These are phyloP conservation scores for Haematococcus lacustris DNA, from an alignment of 139 green algal species.

Conservation along the genomic window DNA sequence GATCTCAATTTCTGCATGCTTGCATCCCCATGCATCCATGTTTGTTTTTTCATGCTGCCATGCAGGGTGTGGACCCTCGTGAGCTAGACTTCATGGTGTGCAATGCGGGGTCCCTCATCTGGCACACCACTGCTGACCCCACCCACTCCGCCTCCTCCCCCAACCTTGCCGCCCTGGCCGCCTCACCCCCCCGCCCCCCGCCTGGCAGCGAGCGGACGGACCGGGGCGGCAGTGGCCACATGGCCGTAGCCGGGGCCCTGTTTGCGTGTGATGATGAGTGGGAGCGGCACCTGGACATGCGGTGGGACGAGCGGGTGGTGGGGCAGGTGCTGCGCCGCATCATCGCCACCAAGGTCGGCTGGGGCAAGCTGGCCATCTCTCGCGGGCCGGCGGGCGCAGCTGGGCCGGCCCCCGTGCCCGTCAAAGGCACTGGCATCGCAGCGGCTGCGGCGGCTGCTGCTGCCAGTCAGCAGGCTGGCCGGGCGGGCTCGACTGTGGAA, in stretches of 20 bases:
- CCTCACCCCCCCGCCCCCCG: background rate
- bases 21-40: no score
- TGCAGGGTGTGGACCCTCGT: constrained; percentile 11
- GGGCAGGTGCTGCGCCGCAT: constrained; percentile 26
- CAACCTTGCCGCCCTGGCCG: background rate
- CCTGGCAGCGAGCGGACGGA: background rate
- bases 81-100: constrained; percentile 49
- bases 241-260: background rate
- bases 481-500: no score
- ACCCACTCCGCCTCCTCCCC: background rate
- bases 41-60: no score
- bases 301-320: constrained; percentile 40
- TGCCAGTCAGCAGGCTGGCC: no score
- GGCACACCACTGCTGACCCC: constrained; percentile 8
- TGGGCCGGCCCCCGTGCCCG: background rate
- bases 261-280: constrained; percentile 42
- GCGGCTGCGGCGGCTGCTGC: background rate
- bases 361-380: constrained; percentile 19
- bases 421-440: background rate
- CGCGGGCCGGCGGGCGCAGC: background rate
- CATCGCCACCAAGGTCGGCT: constrained; percentile 18
- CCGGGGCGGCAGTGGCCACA: background rate
- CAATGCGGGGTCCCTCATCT: constrained; percentile 37
- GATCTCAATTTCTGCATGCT: no score
- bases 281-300: constrained; percentile 39